A percentile compares a stretch with the other conserved stretches of the same genome.
Evolutionary conservation across 1,284 basidiomycete genomes (phyloP).

Genomic region (Fomitopsis palustris): DNA sequence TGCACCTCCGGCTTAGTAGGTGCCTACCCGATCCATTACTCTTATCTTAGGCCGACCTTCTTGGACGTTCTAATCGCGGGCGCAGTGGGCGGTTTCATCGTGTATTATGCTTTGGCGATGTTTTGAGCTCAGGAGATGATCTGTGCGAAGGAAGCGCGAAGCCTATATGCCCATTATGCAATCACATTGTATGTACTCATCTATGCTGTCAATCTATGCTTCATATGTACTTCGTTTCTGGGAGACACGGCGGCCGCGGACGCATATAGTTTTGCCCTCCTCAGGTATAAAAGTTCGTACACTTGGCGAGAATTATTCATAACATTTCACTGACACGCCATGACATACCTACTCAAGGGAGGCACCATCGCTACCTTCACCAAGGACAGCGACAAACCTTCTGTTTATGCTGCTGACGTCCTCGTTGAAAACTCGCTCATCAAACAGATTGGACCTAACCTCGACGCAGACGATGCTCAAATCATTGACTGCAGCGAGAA

Average conservation of each 20-base stretch:
- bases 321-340: not conserved
- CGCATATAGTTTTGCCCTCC: not conserved
- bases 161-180: conserved; percentile 8
- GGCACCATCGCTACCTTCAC: conserved; percentile 26
- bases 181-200: conserved; percentile 4
- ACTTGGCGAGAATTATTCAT: not conserved
- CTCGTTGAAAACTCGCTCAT: conserved; percentile 26
- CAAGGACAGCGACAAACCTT: conserved; percentile 16
- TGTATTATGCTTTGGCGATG: conserved; percentile 14
- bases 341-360: conserved; percentile 25
- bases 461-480: conserved; percentile 19
- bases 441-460: conserved; percentile 20
- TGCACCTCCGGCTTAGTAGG: conserved; percentile 16
- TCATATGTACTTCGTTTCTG: conserved; percentile 6
- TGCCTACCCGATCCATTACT: conserved; percentile 16
- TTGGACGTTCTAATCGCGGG: conserved; percentile 21
- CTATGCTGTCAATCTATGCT: conserved; percentile 5
- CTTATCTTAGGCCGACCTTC: conserved; percentile 16
- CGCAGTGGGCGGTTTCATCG: conserved; percentile 19
- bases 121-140: not conserved
- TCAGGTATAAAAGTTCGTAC: not conserved
- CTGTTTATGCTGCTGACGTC: conserved; percentile 26
- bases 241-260: not conserved
- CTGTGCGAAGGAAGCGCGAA: conserved; percentile 1
- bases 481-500: conserved; percentile 28